A percentile compares a stretch with the other conserved stretches of the same genome.
Conservation (phyloP, 208 protist species). For the Trichomonas gallinae region DNA sequence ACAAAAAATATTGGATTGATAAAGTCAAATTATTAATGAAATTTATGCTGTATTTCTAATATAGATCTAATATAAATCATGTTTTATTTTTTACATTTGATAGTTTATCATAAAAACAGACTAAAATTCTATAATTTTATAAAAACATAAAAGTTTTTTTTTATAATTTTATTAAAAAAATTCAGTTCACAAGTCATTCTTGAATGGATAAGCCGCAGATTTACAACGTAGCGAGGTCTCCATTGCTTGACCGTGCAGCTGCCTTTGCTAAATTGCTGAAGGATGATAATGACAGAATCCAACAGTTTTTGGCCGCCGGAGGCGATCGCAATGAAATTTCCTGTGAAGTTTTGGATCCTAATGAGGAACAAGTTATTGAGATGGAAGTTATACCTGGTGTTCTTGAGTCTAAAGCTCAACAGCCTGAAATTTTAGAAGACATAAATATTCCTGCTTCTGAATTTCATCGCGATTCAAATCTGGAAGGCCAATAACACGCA, state of each 20-base stretch:
- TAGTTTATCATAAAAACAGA: too few species aligned
- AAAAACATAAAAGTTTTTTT: too few species aligned
- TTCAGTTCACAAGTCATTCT: too few species aligned
- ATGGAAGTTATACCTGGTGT: neutral
- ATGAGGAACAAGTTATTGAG: neutral
- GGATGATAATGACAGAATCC: neutral
- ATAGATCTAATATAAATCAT: too few species aligned
- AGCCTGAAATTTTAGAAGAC: neutral
- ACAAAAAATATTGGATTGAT: too few species aligned
- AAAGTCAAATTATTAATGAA: too few species aligned
- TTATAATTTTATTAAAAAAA: too few species aligned
- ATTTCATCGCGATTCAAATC: neutral
- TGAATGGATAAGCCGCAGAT: too few species aligned
- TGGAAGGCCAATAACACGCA: neutral
- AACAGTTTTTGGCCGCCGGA: neutral
- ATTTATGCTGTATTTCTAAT: too few species aligned
- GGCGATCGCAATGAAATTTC: neutral
- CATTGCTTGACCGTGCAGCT: neutral
- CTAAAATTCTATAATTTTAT: too few species aligned
- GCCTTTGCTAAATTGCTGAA: neutral
- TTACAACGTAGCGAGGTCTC: neutral
- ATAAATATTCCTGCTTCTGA: neutral
- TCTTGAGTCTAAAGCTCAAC: neutral
- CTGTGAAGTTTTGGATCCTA: neutral
- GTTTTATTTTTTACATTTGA: too few species aligned